Base-by-base conservation (phyloP, 768 basidiomycete species). In the Steccherinum ochraceum region DNA sequence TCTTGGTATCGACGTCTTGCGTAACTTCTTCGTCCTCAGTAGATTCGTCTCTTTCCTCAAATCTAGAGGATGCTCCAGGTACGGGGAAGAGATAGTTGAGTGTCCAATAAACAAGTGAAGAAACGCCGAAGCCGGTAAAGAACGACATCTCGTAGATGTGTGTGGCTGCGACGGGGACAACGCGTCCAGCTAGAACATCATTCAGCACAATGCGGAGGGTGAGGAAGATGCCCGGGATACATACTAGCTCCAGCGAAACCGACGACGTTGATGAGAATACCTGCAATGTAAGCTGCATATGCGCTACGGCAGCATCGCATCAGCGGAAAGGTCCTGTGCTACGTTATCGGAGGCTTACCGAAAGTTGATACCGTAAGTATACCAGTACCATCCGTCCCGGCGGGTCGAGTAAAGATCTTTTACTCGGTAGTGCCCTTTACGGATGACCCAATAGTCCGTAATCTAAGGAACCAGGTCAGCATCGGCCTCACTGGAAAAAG, bases 211-310 rank as follows among this genome's bases (percentile, higher is more conserved):
- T 21, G 46, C 30, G 21, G 43, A 48, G 39, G 12, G 47, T 20
- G 5, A 13, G 10, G n/a, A n/a, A n/a, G n/a, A n/a, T n/a, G n/a
- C n/a, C n/a, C n/a, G 4, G 25, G 18, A 21, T 20, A 72, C 79
- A 54, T 60, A 78, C 83, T 83, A 16, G 86, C 84, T 48, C 86
- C 85, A 11, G 81, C 83, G 55, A 92, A 92, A 5, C 87, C 89
- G 35, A 88, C 82, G 12, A 88, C 80, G 63, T 92, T 92, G 65
- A 91, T 84, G 7, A 86, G 72, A 55, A 93, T 88, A 16, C 90
- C 88, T 27, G 81, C 61, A 49, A 85, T 72, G 62, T 88, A 87
- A 1, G 82, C 81, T 0, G 74, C 73, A 53, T 85, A 86, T 7
- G 84, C 82, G 24, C 80, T 81, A 48, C n/a, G n/a, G n/a, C n/a